Evolutionary conservation across 2,329 filamentous ascomycete species (phyloP), one percentile per base, ranked within the genome.

Genomic region (Fonsecaea multimorphosa): DNA sequence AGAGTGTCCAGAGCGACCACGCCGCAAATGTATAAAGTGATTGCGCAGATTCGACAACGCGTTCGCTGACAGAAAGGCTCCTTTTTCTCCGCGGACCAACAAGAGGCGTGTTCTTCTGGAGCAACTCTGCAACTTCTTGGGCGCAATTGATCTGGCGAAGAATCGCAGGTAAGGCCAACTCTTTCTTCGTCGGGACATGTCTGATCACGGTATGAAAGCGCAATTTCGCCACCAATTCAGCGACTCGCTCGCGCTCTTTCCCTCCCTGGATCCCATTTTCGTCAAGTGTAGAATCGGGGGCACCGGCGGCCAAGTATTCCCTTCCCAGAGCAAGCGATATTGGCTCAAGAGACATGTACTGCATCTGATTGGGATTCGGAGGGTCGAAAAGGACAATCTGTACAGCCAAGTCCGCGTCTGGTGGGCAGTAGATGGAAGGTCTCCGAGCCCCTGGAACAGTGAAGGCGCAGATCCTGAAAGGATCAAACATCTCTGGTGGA

Each of bases 111-210:
- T 98, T 99, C 75, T 91, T 94, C 73, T 97, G 92, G 71, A 99
- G 82, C 44, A 97, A 82, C 71, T 88, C 85, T 68, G 95, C 90
- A 64, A 99, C 84, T 77, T 99, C 96, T 81, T 89, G 93, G 0
- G 93, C 92, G 84, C 95, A 99, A 74, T 99, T 99, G 76, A 98
- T 90, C 79, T 98, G 94, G 72, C 93, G 92, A 71, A 97, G 86
- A 65, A 98, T 93, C 63, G 87, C 87, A 3, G 89, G 85, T 32
- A 99, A 82, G 1, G 91, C 90, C 68, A 87, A 85, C 76, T 99
- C 95, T 73, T 97, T 94, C 66, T 89, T 86, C 1, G 94, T 95
- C 1, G 89, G 87, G 2, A 86, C 81, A 74, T 91, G 91, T 70
- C 88, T 88, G 61, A 91, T 82, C 3, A 99, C 92, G 1, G 91